Evolutionary conservation across 164 flowering plant species (phyloP).

Genomic region (Piper betle): DNA sequence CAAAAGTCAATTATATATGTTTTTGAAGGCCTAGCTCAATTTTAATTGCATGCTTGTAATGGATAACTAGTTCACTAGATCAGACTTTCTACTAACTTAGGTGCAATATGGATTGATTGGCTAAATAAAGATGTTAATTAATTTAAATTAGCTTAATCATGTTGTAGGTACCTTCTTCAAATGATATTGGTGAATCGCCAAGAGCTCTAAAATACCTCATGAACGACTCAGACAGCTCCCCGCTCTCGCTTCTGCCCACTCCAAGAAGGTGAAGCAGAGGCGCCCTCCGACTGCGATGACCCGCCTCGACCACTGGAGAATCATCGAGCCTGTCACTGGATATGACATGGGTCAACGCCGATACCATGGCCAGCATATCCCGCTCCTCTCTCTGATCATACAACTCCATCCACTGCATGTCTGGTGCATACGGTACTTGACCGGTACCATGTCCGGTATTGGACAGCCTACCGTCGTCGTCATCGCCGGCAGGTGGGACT

Average conservation of each 20-base stretch:
- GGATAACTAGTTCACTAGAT: too few relatives aligned
- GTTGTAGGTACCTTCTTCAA: conserved; percentile 6
- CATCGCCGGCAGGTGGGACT: not conserved
- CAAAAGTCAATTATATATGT: too few relatives aligned
- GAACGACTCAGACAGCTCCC: conserved; percentile 3
- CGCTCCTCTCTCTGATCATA: conserved; percentile 14
- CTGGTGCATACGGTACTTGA: not conserved
- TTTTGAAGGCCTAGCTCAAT: too few relatives aligned
- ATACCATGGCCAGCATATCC: conserved; percentile 47
- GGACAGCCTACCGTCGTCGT: not conserved
- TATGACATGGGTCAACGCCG: conserved; percentile 41
- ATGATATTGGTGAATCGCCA: conserved; percentile 5
- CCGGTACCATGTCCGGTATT: not conserved
- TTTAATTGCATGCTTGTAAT: too few relatives aligned
- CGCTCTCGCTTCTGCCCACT: conserved; percentile 21
- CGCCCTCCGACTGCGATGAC: not conserved
- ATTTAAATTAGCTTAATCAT: not conserved
- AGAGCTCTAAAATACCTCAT: conserved; percentile 4
- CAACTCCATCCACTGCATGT: too few relatives aligned
- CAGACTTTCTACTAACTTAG: too few relatives aligned
- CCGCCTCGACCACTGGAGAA: not conserved
- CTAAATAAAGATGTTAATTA: not conserved
- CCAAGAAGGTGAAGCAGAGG: conserved; percentile 10
- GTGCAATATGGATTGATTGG: too few relatives aligned
- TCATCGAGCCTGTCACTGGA: conserved; percentile 17